A percentile compares a stretch with the other conserved stretches of the same genome.
Conservation (phyloP, 768 basidiomycete species). For the Exsudoporus frostii region DNA sequence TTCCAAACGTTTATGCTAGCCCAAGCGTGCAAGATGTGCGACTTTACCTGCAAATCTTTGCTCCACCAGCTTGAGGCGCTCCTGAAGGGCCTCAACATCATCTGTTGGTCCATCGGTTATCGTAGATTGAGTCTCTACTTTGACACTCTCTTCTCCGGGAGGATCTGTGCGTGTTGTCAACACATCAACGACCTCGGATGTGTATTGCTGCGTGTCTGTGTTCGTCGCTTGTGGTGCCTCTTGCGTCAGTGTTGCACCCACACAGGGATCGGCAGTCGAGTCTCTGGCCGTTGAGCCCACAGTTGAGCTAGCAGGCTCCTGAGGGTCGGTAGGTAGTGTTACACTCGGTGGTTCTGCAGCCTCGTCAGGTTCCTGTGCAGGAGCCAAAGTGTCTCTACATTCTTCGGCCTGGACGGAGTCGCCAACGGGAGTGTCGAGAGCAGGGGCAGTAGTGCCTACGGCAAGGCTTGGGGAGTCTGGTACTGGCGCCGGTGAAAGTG, state of each 20-base stretch:
- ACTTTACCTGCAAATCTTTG: constrained; percentile 68
- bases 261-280: background rate
- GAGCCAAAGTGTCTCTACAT: background rate
- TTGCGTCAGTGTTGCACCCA: background rate
- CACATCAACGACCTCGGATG: background rate
- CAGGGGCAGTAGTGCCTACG: background rate
- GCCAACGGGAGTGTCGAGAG: background rate
- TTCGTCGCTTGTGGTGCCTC: background rate
- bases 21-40: background rate
- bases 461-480: constrained; percentile 37
- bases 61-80: constrained; percentile 67
- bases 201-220: background rate
- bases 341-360: background rate
- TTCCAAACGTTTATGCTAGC: background rate
- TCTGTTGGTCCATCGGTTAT: constrained; percentile 2
- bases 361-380: constrained; percentile 1
- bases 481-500: constrained; percentile 43
- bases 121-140: background rate
- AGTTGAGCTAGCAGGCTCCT: background rate
- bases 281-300: background rate
- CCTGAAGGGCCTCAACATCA: constrained; percentile 58
- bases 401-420: constrained; percentile 1
- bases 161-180: background rate
- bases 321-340: background rate
- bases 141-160: background rate